A percentile compares a stretch with the other conserved stretches of the same genome.
phyloP scores from a whole-genome alignment of 164 flowering plant genomes.

The Umbellularia californica region DNA sequence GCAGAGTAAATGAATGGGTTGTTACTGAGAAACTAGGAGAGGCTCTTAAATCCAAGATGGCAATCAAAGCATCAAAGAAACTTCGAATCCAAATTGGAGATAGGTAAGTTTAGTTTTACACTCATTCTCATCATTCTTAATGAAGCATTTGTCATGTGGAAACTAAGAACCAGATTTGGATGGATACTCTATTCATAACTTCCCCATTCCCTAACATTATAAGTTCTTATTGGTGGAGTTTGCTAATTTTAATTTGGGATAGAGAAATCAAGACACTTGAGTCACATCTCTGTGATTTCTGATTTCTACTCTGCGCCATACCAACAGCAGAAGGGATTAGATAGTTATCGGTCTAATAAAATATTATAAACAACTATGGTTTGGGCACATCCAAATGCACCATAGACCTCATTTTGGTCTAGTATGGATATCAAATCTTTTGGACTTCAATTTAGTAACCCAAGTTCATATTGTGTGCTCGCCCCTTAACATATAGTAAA shows the following conservation, averaged over 20 bases:
- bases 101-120: slow-evolving; percentile 34
- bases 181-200: background rate
- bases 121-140: background rate
- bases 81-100: slow-evolving; percentile 43
- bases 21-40: slow-evolving; percentile 96
- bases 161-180: background rate
- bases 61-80: slow-evolving; percentile 36
- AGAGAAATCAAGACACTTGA: background rate
- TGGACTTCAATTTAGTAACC: background rate
- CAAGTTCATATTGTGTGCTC: background rate
- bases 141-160: background rate
- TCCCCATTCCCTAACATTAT: background rate
- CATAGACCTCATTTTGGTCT: background rate
- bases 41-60: slow-evolving; percentile 43
- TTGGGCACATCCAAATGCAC: background rate
- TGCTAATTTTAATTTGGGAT: background rate
- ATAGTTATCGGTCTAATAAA: too few relatives aligned
- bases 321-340: too few relatives aligned
- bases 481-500: too few relatives aligned
- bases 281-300: too few relatives aligned
- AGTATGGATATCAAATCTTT: background rate
- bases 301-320: too few relatives aligned
- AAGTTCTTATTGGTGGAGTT: background rate
- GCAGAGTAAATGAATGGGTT: slow-evolving; percentile 95
- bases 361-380: background rate